Base-by-base conservation (phyloP, 139 green algal species). In the Closterium sp. region DNA sequence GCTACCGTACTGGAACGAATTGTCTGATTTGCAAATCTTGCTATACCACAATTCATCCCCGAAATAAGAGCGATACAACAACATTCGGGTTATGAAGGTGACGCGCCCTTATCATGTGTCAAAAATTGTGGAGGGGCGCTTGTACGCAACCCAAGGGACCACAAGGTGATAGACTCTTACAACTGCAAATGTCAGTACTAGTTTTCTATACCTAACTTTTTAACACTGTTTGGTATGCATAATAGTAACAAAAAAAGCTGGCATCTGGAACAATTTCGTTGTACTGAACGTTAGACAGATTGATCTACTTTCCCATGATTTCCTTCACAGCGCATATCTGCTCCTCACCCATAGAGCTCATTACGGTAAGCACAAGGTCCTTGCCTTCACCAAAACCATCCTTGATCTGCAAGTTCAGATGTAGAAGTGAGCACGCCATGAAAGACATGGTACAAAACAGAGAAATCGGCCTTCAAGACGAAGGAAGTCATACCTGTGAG, bases 321-420 rank as follows among this genome's bases (percentile, higher is more conserved):
- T 95, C 92, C 97, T 99, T 99, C 45, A 97, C 86, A n/a, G 96
- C 95, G 93, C 96, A 97, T 91, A 99, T 98, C 96, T 97, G 97
- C 96, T 99, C 98, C 90, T 98, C 96, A 87, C 95, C 94, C 97
- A 99, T 99, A 73, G 97, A 96, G 95, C 96, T 93, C 45, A 99
- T 95, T 30, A 99, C 97, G 27, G 97, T 97, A 6, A 99, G 96
- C 22, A 97, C 70, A 24, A 99, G 95, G 94, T 99, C 98, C 96
- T 98, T 98, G 91, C 97, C 97, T 4, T 96, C 96, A 6, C 95
- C 95, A 94, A 98, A 99, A 70, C 97, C 95, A 1, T 94, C 91
- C 95, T 98, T 96, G 79, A 99, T 97, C 91, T 97, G 92, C 50
- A 96, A 91, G 24, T 73, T 73, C 50, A 73, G 17, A 22, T 24